Percentiles rank a stretch among this genome's conserved stretches.
These are phyloP conservation scores for Fusarium ramigenum DNA, from an alignment of 2,329 filamentous ascomycete genomes.

Conservation along the genomic window DNA sequence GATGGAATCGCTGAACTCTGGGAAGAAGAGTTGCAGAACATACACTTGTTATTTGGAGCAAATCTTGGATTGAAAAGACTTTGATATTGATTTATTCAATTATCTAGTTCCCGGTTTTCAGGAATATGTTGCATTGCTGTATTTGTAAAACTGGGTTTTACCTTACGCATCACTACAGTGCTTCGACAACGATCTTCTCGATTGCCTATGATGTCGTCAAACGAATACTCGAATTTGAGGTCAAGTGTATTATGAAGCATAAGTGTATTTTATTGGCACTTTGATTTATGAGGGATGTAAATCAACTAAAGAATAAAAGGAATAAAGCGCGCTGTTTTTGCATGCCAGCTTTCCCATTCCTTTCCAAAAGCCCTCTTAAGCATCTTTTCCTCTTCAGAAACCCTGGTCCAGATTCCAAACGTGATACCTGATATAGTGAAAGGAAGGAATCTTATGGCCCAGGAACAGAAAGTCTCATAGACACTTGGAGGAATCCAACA, in stretches of 20 bases:
- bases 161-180: rapidly evolving
- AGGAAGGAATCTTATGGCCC: constrained; percentile 4
- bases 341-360: constrained; percentile 60
- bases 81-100: not conserved
- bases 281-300: no score
- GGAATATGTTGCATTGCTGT: not conserved
- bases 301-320: constrained; percentile 43
- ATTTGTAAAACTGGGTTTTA: not conserved
- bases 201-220: no score
- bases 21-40: not conserved
- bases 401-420: constrained; percentile 46
- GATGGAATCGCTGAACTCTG: no score
- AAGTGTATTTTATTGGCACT: no score
- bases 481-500: constrained; percentile 50
- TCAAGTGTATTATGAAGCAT: not conserved
- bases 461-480: not conserved
- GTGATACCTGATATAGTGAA: constrained; percentile 29
- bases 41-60: not conserved
- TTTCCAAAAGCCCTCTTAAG: constrained; percentile 55
- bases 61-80: not conserved
- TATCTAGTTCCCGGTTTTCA: no score
- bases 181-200: not conserved
- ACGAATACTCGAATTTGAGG: not conserved
- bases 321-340: constrained; percentile 58
- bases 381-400: constrained; percentile 62